phyloP scores from a whole-genome alignment of 2,329 filamentous ascomycete species.

The Venturia effusa region DNA sequence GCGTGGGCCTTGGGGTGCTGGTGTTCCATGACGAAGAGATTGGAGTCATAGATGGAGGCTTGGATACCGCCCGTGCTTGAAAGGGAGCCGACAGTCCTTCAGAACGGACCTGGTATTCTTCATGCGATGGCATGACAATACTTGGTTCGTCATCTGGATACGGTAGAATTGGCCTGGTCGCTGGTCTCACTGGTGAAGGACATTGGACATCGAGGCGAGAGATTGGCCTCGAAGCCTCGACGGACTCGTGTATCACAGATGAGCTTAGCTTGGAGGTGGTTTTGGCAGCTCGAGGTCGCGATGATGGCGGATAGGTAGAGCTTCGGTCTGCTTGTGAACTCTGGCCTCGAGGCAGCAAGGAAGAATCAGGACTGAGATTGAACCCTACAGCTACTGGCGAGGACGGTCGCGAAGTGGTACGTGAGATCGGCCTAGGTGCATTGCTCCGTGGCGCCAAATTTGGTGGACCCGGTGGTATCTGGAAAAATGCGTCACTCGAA shows the following conservation, averaged over 20 bases:
- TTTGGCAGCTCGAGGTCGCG: conserved; percentile 22
- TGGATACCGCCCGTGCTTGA: not conserved
- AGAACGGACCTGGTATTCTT: conserved; percentile 18
- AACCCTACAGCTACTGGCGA: not conserved
- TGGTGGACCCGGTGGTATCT: not conserved
- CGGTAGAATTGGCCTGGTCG: conserved; percentile 22
- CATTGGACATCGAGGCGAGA: conserved; percentile 24
- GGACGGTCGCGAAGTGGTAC: not conserved
- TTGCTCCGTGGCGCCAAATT: not conserved
- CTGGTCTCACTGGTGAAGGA: conserved; percentile 22
- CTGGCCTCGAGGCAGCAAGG: not conserved
- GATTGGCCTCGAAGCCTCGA: conserved; percentile 15
- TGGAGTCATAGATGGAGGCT: not conserved
- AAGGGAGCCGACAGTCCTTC: not conserved
- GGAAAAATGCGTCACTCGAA: not conserved
- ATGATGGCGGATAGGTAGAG: conserved; percentile 8
- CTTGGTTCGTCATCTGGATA: conserved; percentile 35
- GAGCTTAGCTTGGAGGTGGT: conserved; percentile 13
- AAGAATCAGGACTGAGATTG: not conserved
- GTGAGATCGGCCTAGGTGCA: not conserved
- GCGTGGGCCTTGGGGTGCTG: not conserved
- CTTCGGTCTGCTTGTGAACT: not conserved
- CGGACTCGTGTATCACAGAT: conserved; percentile 13
- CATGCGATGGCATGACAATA: conserved; percentile 32
- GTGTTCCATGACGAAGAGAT: not conserved